Evolutionary conservation across 2,329 filamentous ascomycete species (phyloP), one percentile per base, ranked within the genome.

Genomic region (Colletotrichum lini): DNA sequence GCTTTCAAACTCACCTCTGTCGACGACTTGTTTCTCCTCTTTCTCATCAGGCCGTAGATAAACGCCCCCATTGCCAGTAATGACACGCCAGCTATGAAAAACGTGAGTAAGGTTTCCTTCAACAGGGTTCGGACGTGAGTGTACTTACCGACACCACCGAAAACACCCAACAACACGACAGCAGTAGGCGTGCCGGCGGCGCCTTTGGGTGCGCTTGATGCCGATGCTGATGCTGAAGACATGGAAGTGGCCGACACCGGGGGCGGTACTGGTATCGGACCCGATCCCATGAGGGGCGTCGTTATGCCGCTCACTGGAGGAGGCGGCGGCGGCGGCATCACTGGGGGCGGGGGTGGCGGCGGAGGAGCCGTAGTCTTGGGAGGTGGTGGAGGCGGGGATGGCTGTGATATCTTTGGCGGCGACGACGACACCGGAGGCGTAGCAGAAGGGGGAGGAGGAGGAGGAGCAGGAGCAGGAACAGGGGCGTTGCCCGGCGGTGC

Each of bases 71-170:
- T 72, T 4, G 69, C 69, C 21, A 72, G 15, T 4, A 72, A n/a
- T 4, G 69, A 72, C 2, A 72, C 65, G 7, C 69, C 69, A 38
- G 69, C 69, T 72, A 10, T n/a, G 13, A 1, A 1, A 1, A 2
- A 1, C 15, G 42, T 72, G 13, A 72, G 65, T 4, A 16, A 2
- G 2, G 6, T 13, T 53, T 53, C 9, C 13, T 1, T 15, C 3
- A 21, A 13, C 9, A 1, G 26, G 2, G 0, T 8, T 16, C 8
- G 18, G 5, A 21, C 16, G n/a, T 13, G 18, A 1, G 7, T 38
- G 21, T 7, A 38, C 69, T 54, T 59, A 72, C 69, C 69, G 49
- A 72, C 69, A 56, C 69, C 69, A 9, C 69, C 69, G 21, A 72
- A 72, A 2, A 72, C 69, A 23, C 69, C 69, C 7, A 72, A 16